Conservation (phyloP, 352 stramenopile species). For the Albugo laibachii region DNA sequence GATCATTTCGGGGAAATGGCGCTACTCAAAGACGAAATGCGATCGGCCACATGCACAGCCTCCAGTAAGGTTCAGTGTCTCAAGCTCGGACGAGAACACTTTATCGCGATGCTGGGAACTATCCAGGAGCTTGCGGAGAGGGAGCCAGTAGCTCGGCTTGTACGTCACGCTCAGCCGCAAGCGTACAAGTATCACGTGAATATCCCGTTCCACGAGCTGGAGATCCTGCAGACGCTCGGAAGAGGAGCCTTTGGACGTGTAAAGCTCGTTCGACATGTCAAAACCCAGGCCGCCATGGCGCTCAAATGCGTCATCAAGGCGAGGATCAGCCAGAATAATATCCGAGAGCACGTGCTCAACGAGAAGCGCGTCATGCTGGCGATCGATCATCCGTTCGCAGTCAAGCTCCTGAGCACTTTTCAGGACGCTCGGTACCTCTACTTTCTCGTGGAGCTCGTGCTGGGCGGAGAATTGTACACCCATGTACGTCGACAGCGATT, state of each 20-base stretch:
- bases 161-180: background rate
- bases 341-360: slow-evolving; percentile 83
- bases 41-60: slow-evolving; percentile 81
- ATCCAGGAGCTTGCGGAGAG: slow-evolving; percentile 63
- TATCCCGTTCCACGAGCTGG: slow-evolving; percentile 43
- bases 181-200: slow-evolving; percentile 64
- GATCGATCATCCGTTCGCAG: slow-evolving; percentile 81
- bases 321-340: slow-evolving; percentile 79
- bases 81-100: slow-evolving; percentile 41
- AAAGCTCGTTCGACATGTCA: slow-evolving; percentile 62
- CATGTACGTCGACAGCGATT: slow-evolving; percentile 57
- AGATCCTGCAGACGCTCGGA: slow-evolving; percentile 54
- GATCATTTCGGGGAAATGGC: slow-evolving; percentile 92
- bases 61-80: slow-evolving; percentile 37
- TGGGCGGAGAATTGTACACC: slow-evolving; percentile 85
- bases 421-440: slow-evolving; percentile 84
- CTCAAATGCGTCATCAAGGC: slow-evolving; percentile 86
- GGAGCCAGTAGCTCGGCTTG: slow-evolving; percentile 11
- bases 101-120: slow-evolving; percentile 60
- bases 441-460: slow-evolving; percentile 82
- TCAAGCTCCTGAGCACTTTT: slow-evolving; percentile 78
- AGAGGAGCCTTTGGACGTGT: slow-evolving; percentile 80
- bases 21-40: slow-evolving; percentile 82
- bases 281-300: slow-evolving; percentile 57
- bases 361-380: slow-evolving; percentile 80